Percentiles rank a stretch among this genome's conserved stretches.
Evolutionary conservation across 192 early-diverging fungal genomes (phyloP).

Genomic region (Globomyces pollinis-pini): DNA sequence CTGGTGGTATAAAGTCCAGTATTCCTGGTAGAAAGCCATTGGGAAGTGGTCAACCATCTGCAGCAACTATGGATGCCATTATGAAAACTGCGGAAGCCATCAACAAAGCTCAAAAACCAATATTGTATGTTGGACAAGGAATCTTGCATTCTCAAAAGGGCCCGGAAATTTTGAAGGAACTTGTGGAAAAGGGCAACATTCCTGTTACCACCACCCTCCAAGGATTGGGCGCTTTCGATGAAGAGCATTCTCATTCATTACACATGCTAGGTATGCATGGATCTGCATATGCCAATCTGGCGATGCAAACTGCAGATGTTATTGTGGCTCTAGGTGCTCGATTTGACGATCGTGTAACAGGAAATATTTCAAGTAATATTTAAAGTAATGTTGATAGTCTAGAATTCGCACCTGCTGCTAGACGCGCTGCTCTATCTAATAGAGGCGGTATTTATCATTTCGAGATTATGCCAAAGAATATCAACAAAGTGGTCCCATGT

Average conservation of each 20-base stretch:
- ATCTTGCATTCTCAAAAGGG: slow-evolving; percentile 76
- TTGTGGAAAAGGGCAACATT: slow-evolving; percentile 83
- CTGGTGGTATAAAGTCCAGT: slow-evolving; percentile 42
- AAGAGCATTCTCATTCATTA: slow-evolving; percentile 76
- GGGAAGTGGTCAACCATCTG: slow-evolving; percentile 40
- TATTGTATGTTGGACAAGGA: slow-evolving; percentile 96
- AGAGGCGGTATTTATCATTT: slow-evolving; percentile 97
- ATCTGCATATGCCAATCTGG: slow-evolving; percentile 91
- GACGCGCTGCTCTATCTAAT: slow-evolving; percentile 73
- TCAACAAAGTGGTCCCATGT: slow-evolving; percentile 95
- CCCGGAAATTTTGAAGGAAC: slow-evolving; percentile 67
- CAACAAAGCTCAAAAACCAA: slow-evolving; percentile 80
- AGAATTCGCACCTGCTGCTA: slow-evolving; percentile 88
- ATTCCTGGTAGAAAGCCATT: slow-evolving; percentile 61
- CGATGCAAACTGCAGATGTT: slow-evolving; percentile 93
- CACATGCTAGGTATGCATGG: slow-evolving; percentile 99
- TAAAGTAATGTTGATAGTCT: neutral
- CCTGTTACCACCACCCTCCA: slow-evolving; percentile 96
- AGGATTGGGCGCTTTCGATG: slow-evolving; percentile 90
- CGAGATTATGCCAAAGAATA: slow-evolving; percentile 99
- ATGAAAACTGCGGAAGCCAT: slow-evolving; percentile 72
- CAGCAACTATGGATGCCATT: slow-evolving; percentile 48
- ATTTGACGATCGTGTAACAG: slow-evolving; percentile 98
- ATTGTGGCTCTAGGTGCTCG: slow-evolving; percentile 93
- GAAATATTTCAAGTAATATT: slow-evolving; percentile 47